phyloP scores from a whole-genome alignment of 2,329 filamentous ascomycete species.

The Cytospora piceicola region DNA sequence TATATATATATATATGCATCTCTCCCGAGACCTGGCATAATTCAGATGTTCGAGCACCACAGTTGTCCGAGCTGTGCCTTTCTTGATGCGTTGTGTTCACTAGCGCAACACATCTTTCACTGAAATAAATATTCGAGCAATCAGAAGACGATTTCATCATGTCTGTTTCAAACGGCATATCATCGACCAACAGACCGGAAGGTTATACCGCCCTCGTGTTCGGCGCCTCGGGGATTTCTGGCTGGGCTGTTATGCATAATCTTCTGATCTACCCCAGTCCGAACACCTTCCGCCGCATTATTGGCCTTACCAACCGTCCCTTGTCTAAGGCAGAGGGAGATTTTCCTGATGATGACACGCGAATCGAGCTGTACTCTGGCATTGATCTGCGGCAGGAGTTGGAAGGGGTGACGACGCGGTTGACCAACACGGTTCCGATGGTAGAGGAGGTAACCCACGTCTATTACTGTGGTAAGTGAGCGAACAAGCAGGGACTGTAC shows the following conservation, averaged over 20 bases:
- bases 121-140: no score
- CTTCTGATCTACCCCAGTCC: constrained; percentile 3
- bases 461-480: constrained; percentile 6
- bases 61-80: background rate
- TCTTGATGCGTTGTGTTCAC: background rate
- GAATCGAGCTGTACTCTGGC: background rate
- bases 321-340: background rate
- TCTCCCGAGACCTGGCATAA: no score
- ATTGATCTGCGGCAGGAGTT: constrained; percentile 5
- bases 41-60: background rate
- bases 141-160: background rate
- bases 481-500: background rate
- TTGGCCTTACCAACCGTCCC: constrained; percentile 1
- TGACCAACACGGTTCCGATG: background rate
- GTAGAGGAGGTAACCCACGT: constrained; percentile 4
- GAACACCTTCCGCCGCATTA: constrained; percentile 4
- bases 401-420: constrained; percentile 1
- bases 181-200: background rate
- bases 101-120: no score
- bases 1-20: no score
- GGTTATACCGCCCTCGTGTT: constrained; percentile 6
- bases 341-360: background rate
- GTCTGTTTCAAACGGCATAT: no score
- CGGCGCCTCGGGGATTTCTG: constrained; percentile 18
- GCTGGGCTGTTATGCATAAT: constrained; percentile 6